Conservation (phyloP, 257 asterid species). For the Lithospermum erythrorhizon region DNA sequence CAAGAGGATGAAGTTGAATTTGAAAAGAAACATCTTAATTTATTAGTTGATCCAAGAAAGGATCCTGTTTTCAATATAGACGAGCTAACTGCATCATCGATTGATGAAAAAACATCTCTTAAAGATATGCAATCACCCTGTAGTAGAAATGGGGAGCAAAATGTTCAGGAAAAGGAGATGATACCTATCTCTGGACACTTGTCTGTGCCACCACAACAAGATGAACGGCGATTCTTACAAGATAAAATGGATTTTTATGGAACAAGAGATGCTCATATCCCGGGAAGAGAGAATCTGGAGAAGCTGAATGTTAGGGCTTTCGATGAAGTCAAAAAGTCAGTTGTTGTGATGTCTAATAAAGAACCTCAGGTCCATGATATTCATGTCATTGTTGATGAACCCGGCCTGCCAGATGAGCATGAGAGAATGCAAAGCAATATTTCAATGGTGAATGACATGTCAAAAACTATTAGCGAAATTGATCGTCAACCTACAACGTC, state of each 20-base stretch:
- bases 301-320: neutral
- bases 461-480: conserved; percentile 11
- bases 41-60: conserved; percentile 25
- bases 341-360: conserved; percentile 8
- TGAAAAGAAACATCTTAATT: conserved; percentile 5
- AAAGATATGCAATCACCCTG: conserved; percentile 1
- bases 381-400: conserved; percentile 18
- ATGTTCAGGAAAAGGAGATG: conserved; percentile 47
- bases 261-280: neutral
- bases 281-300: conserved; percentile 12
- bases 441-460: conserved; percentile 3
- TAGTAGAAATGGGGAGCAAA: conserved; percentile 11
- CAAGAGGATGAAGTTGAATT: conserved; percentile 8
- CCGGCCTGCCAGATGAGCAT: conserved; percentile 13
- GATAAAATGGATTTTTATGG: conserved; percentile 13
- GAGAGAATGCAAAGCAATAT: neutral
- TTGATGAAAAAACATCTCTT: conserved; percentile 22
- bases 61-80: conserved; percentile 35
- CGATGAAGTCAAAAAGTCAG: conserved; percentile 5
- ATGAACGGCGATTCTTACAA: conserved; percentile 7
- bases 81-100: conserved; percentile 28
- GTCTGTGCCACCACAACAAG: conserved; percentile 16
- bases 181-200: conserved; percentile 20
- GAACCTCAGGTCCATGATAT: conserved; percentile 25
- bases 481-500: conserved; percentile 19